Evolutionary conservation across 2,329 filamentous ascomycete genomes (phyloP).

Genomic region (Didymella exigua): DNA sequence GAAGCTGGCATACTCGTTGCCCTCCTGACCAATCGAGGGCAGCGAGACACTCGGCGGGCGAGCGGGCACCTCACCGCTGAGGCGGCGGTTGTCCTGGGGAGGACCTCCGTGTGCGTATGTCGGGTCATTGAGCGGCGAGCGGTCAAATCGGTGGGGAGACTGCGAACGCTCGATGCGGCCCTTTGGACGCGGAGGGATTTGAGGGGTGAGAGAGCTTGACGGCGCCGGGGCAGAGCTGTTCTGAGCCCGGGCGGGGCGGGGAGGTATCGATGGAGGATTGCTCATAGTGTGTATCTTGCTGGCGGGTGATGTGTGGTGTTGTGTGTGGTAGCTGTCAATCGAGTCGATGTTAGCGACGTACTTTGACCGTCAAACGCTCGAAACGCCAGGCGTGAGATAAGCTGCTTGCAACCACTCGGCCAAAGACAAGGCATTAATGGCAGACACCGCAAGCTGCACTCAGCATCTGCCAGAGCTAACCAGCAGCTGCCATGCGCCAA

Average conservation of each 20-base stretch:
- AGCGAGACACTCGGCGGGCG: constrained; percentile 79
- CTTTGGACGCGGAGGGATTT: constrained; percentile 78
- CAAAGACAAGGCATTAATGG: constrained; percentile 15
- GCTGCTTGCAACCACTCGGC: constrained; percentile 23
- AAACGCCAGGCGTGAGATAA: constrained; percentile 34
- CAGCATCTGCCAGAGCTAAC: constrained; percentile 23
- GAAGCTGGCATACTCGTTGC: constrained; percentile 79
- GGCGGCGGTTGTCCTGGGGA: constrained; percentile 42
- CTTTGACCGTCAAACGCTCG: constrained; percentile 22
- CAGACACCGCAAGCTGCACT: constrained; percentile 19
- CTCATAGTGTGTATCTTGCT: constrained; percentile 50
- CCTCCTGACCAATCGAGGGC: constrained; percentile 87
- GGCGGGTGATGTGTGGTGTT: constrained; percentile 18
- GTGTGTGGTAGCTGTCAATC: constrained; percentile 18
- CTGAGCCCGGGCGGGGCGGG: constrained; percentile 64
- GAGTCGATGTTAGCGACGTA: constrained; percentile 30
- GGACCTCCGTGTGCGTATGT: constrained; percentile 55
- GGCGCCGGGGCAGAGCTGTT: constrained; percentile 49
- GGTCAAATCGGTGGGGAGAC: constrained; percentile 80
- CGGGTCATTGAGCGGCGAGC: constrained; percentile 81
- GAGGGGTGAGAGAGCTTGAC: constrained; percentile 60
- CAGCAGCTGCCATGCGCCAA: constrained; percentile 25
- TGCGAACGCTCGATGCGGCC: constrained; percentile 73
- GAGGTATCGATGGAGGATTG: constrained; percentile 62
- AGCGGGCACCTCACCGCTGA: constrained; percentile 51